Conservation (phyloP, 2,329 filamentous ascomycete species). For the Neonectria ditissima region DNA sequence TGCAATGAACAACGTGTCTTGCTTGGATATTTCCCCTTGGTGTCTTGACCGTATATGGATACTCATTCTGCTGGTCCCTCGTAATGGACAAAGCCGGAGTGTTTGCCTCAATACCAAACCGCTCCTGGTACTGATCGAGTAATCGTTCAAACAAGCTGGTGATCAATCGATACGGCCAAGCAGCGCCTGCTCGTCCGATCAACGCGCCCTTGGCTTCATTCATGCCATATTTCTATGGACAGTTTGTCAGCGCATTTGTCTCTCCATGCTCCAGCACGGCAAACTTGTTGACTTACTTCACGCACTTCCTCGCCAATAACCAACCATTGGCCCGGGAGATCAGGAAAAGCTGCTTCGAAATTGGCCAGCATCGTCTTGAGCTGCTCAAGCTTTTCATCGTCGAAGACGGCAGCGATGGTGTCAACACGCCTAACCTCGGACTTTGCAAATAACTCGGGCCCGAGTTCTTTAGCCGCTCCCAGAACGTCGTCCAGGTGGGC, state of each 20-base stretch:
- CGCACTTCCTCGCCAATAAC: conserved; percentile 3
- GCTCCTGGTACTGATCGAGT: conserved; percentile 37
- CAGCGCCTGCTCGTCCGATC: conserved; percentile 43
- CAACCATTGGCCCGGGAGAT: conserved; percentile 9
- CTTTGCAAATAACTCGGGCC: conserved; percentile 1
- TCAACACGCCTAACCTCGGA: conserved; percentile 23
- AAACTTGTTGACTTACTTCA: not conserved
- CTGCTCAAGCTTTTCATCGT: conserved; percentile 17
- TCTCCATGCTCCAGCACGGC: too few relatives aligned
- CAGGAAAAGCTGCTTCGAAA: conserved; percentile 24
- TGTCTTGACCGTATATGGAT: conserved; percentile 38
- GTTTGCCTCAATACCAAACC: conserved; percentile 46
- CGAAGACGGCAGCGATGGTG: conserved; percentile 1
- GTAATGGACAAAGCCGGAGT: conserved; percentile 43
- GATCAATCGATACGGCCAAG: conserved; percentile 56
- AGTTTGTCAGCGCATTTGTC: too few relatives aligned
- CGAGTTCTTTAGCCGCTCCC: not conserved
- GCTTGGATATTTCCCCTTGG: conserved; percentile 47
- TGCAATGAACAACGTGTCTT: conserved; percentile 54
- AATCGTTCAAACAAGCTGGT: conserved; percentile 50
- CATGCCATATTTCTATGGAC: conserved; percentile 1
- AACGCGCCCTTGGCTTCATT: conserved; percentile 10
- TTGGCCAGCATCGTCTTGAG: conserved; percentile 16
- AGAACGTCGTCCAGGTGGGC: not conserved
- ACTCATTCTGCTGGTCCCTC: conserved; percentile 26